Evolutionary conservation across 495 filamentous ascomycete genomes (phyloP), one percentile per base, ranked within the genome.

Genomic region (Penicillium silybi): DNA sequence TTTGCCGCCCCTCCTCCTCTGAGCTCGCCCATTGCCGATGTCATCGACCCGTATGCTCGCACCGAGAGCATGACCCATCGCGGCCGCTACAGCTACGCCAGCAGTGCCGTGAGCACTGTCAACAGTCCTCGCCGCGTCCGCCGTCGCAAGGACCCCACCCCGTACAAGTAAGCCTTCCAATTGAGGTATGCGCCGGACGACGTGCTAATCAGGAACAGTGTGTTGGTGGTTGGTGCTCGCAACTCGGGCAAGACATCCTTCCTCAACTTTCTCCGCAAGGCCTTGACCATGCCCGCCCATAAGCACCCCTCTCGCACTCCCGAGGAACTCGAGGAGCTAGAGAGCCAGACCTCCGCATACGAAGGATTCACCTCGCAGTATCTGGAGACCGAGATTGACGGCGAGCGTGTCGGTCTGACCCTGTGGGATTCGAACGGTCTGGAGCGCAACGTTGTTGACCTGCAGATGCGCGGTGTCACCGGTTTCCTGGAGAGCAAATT

Each of bases 401-500:
- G 83, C 44, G 93, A 98, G 67, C 87, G 93, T 27, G 82, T 98
- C 44, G 93, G 95, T 13, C 72, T 98, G 53, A 97, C 93, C 4
- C 73, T 98, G 22, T 97, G 92, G 93, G 93, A 98, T 61, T 97
- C 93, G 13, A 83, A 88, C 57, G 93, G 93, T 1, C 72, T 98
- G 48, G 92, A 98, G 73, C 91, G 88, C 78, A 90, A 88, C 66
- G 81, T 96, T 22, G 90, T 95, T 40, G 93, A 97, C 68, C 76
- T 97, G 44, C 93, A 98, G 70, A 75, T 98, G 51, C 87, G 92
- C 46, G 89, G 92, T 54, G 90, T 96, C 69, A 85, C 87, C 22
- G 80, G 85, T 11, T 98, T 98, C 76, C 74, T 98, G 47, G 93
- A 98, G 73, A 92, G 87, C 69, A 98, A 97, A 67, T 98, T 98